Percentiles rank a stretch among this genome's conserved stretches.
Evolutionary conservation across 208 protist species (phyloP).

Genomic region (Trypanosoma melophagium): DNA sequence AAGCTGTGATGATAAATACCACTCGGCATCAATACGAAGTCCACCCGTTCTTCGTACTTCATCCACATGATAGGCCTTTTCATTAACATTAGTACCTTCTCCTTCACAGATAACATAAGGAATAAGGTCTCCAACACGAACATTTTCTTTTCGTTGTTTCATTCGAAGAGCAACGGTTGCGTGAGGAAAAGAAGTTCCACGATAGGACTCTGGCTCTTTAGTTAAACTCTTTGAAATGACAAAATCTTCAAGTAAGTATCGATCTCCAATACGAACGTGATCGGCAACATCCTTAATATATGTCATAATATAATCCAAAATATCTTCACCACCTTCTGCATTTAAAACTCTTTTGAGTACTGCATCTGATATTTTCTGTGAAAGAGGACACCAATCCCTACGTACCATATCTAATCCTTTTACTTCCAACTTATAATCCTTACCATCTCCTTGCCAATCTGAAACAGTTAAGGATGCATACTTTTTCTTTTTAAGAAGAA

Average conservation of each 20-base stretch:
- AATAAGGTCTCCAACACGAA: slow-evolving; percentile 94
- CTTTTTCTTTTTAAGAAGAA: slow-evolving; percentile 96
- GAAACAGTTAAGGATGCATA: slow-evolving; percentile 91
- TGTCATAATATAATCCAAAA: slow-evolving; percentile 91
- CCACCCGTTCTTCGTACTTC: slow-evolving; percentile 67
- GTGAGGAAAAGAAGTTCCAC: slow-evolving; percentile 93
- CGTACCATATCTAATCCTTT: slow-evolving; percentile 99
- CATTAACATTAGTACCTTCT: slow-evolving; percentile 50
- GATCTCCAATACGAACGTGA: slow-evolving; percentile 61
- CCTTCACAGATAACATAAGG: slow-evolving; percentile 96
- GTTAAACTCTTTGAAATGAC: slow-evolving; percentile 98
- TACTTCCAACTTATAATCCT: slow-evolving; percentile 84
- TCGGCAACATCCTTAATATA: slow-evolving; percentile 88
- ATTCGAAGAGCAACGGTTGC: slow-evolving; percentile 93
- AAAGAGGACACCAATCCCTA: slow-evolving; percentile 99
- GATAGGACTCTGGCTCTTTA: slow-evolving; percentile 96
- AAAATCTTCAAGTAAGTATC: slow-evolving; percentile 91
- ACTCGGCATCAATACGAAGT: slow-evolving; percentile 90
- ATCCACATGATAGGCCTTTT: slow-evolving; percentile 87
- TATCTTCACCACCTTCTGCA: slow-evolving; percentile 72
- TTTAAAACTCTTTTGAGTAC: slow-evolving; percentile 95
- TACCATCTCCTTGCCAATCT: slow-evolving; percentile 72
- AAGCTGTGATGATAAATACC: slow-evolving; percentile 94
- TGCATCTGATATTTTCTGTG: slow-evolving; percentile 90
- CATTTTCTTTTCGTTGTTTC: slow-evolving; percentile 85